A percentile compares a stretch with the other conserved stretches of the same genome.
phyloP scores from a whole-genome alignment of 495 filamentous ascomycete genomes.

The Penicillium parvum region DNA sequence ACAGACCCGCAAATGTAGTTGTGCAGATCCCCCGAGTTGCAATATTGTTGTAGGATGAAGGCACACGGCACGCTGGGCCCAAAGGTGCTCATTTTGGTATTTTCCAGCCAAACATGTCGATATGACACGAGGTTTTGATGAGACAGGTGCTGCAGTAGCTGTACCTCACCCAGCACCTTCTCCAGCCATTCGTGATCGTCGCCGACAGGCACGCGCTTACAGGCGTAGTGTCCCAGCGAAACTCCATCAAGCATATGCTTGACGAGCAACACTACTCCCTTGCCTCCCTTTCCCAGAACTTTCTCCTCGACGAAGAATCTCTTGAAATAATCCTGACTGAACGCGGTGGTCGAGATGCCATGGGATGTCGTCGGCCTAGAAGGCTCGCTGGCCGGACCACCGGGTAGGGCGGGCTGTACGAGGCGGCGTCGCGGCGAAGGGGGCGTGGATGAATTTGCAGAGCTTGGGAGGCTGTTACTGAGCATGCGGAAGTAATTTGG shows the following conservation, averaged over 20 bases:
- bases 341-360: conserved; percentile 78
- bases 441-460: conserved; percentile 43
- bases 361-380: conserved; percentile 54
- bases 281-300: conserved; percentile 83
- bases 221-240: conserved; percentile 84
- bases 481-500: conserved; percentile 95
- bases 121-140: conserved; percentile 97
- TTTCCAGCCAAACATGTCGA: conserved; percentile 93
- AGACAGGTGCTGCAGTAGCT: conserved; percentile 82
- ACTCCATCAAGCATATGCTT: conserved; percentile 87
- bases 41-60: conserved; percentile 97
- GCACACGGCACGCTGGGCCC: conserved; percentile 90
- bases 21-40: conserved; percentile 89
- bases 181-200: conserved; percentile 94
- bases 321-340: conserved; percentile 87
- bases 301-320: conserved; percentile 85
- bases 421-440: conserved; percentile 51
- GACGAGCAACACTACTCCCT: conserved; percentile 89
- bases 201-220: conserved; percentile 93
- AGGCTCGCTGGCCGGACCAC: conserved; percentile 29
- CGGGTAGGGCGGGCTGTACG: conserved; percentile 42
- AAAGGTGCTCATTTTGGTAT: conserved; percentile 76
- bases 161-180: conserved; percentile 89
- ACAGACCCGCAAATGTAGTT: conserved; percentile 72
- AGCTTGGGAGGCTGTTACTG: conserved; percentile 54